A percentile compares a stretch with the other conserved stretches of the same genome.
Conservation (phyloP, 2,329 filamentous ascomycete species). For the Colletotrichum incanum region DNA sequence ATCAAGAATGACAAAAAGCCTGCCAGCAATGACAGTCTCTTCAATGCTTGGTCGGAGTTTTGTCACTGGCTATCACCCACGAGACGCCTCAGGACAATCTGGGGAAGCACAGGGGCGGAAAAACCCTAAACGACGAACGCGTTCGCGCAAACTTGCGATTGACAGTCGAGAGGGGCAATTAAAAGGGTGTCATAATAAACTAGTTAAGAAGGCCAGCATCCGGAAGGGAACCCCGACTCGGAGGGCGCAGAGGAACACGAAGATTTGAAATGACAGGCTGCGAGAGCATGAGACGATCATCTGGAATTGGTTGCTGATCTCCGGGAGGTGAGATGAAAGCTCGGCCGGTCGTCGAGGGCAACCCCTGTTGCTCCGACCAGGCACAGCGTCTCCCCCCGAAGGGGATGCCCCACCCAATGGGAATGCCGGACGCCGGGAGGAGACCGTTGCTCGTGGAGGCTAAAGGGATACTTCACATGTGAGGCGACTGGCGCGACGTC, state of each 20-base stretch:
- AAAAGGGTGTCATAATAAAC: constrained; percentile 1
- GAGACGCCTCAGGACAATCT: constrained; percentile 33
- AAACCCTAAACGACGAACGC: constrained; percentile 18
- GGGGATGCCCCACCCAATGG: constrained; percentile 32
- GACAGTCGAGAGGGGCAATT: constrained; percentile 16
- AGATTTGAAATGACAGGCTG: constrained; percentile 38
- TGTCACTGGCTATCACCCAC: background rate
- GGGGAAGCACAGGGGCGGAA: constrained; percentile 35
- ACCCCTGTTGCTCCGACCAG: constrained; percentile 40
- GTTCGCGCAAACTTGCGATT: constrained; percentile 11
- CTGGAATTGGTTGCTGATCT: constrained; percentile 41
- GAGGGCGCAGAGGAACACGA: constrained; percentile 22
- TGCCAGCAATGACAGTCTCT: background rate
- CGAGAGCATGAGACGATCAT: constrained; percentile 38
- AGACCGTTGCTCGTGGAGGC: constrained; percentile 31
- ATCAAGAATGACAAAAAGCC: background rate
- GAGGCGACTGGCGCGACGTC: constrained; percentile 17
- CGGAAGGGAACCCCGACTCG: constrained; percentile 14
- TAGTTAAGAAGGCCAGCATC: background rate
- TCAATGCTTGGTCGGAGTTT: background rate
- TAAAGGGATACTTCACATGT: constrained; percentile 40
- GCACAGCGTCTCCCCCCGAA: constrained; percentile 30
- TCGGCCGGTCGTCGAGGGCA: constrained; percentile 42
- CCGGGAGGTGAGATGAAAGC: constrained; percentile 41
- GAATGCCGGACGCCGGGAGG: constrained; percentile 8